Conservation (phyloP, 2,329 filamentous ascomycete genomes). For the Fusarium citri region DNA sequence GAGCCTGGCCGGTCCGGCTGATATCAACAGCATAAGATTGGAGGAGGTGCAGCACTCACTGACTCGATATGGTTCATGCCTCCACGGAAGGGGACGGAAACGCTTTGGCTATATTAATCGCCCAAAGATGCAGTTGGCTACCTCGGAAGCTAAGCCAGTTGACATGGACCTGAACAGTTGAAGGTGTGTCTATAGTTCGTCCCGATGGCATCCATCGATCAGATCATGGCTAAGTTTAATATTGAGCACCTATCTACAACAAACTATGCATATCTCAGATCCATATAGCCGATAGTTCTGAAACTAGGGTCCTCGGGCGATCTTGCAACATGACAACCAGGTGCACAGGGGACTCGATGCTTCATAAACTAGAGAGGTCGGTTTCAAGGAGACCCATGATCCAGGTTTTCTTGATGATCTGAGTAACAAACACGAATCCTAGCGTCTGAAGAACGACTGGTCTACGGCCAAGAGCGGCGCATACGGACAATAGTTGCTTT, state of each 20-base stretch:
- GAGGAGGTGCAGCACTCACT: background rate
- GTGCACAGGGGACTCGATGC: background rate
- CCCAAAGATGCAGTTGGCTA: background rate
- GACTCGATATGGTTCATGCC: background rate
- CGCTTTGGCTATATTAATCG: conserved; percentile 16
- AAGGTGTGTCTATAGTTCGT: background rate
- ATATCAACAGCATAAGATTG: conserved; percentile 8
- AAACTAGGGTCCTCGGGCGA: background rate
- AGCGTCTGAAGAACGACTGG: background rate
- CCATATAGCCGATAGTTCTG: background rate
- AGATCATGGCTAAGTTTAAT: conserved; percentile 10
- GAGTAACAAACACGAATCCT: background rate
- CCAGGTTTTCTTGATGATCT: background rate
- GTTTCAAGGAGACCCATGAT: background rate
- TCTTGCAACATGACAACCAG: background rate
- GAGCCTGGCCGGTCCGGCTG: conserved; percentile 38
- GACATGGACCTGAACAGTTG: background rate
- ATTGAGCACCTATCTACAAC: background rate
- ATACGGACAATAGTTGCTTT: conserved; percentile 20
- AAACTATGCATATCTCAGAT: conserved; percentile 22
- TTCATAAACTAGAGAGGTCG: background rate
- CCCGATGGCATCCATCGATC: conserved; percentile 1
- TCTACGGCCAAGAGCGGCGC: background rate
- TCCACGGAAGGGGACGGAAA: background rate
- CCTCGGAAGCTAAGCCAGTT: conserved; percentile 2